Percentiles rank a stretch among this genome's conserved stretches.
Conservation (phyloP, 1,284 basidiomycete species). For the Puccinia coronata region DNA sequence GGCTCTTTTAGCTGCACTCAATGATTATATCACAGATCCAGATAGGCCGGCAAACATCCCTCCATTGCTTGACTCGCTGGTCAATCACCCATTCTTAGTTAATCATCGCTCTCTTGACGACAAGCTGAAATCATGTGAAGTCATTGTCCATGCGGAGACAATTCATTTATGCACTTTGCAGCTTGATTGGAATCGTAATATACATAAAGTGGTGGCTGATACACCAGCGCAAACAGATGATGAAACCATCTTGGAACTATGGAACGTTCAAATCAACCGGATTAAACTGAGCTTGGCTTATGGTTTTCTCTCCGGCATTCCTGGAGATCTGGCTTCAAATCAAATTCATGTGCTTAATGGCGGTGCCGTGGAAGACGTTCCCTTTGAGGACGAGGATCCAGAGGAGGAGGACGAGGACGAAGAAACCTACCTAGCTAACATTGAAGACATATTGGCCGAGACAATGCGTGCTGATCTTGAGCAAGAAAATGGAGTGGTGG, state of each 20-base stretch:
- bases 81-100: neutral
- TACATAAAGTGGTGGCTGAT: neutral
- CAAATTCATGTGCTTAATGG: neutral
- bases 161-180: neutral
- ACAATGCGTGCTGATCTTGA: neutral
- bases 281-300: neutral
- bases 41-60: neutral
- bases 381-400: neutral
- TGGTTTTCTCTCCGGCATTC: neutral
- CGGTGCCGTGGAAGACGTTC: neutral
- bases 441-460: neutral
- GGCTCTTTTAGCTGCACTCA: too few relatives aligned
- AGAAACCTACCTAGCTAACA: neutral
- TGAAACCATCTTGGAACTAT: neutral
- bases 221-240: neutral
- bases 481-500: too few relatives aligned
- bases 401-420: neutral
- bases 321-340: neutral
- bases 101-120: neutral
- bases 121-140: neutral
- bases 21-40: too few relatives aligned
- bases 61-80: neutral
- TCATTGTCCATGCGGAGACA: neutral
- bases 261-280: neutral
- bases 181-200: neutral